Evolutionary conservation across 805 yeast genomes (phyloP).

Genomic region (Candida golubevii): DNA sequence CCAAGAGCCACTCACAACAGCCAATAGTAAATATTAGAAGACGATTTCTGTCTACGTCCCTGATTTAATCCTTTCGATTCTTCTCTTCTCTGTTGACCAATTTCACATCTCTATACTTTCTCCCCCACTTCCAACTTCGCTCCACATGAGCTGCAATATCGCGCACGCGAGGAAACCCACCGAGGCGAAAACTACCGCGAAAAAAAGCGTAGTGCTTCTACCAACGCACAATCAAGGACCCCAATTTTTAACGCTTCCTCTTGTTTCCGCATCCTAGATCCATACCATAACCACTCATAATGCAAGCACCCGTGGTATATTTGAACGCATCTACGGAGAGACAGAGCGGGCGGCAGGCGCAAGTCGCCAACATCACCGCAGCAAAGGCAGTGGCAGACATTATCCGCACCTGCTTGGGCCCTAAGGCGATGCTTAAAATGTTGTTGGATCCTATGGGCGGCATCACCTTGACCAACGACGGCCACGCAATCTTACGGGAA

Average conservation of each 20-base stretch:
- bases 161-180: too few relatives aligned
- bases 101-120: too few relatives aligned
- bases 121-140: too few relatives aligned
- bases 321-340: conserved; percentile 81
- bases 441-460: conserved; percentile 96
- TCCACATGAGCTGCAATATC: too few relatives aligned
- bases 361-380: conserved; percentile 93
- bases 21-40: too few relatives aligned
- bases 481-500: conserved; percentile 96
- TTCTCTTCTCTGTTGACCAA: too few relatives aligned
- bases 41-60: too few relatives aligned
- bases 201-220: conserved; percentile 6
- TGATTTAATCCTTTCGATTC: too few relatives aligned
- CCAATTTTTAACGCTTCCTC: background rate
- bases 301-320: conserved; percentile 48
- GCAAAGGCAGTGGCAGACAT: conserved; percentile 99
- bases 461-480: conserved; percentile 94
- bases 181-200: background rate
- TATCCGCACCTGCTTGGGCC: conserved; percentile 96
- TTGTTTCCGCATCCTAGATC: too few relatives aligned
- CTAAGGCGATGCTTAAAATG: conserved; percentile 99
- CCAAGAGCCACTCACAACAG: too few relatives aligned
- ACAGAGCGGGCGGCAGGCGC: conserved; percentile 96
- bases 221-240: conserved; percentile 4
- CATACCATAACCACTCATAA: conserved; percentile 10